Evolutionary conservation across 2,329 filamentous ascomycete species (phyloP).

Genomic region (Diaporthe citriasiana): DNA sequence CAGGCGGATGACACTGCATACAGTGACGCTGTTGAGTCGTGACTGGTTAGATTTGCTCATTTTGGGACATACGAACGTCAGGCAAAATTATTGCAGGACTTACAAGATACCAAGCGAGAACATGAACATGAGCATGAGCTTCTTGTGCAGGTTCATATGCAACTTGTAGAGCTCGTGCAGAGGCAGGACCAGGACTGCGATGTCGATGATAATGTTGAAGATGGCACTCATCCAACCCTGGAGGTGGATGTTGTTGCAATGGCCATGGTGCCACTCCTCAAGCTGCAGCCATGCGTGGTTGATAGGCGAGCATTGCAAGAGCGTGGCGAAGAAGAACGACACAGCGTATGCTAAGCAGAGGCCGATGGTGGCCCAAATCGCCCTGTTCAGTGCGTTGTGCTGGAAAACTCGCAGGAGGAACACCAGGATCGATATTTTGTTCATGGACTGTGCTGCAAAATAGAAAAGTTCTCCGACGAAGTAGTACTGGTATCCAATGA

Average conservation of each 20-base stretch:
- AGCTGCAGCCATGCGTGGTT: constrained; percentile 22
- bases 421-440: constrained; percentile 17
- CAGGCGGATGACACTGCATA: constrained; percentile 13
- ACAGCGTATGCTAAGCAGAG: not conserved
- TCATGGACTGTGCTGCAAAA: constrained; percentile 12
- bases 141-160: constrained; percentile 23
- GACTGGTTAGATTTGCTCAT: not conserved
- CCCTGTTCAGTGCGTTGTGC: not conserved
- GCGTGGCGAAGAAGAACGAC: constrained; percentile 17
- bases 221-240: constrained; percentile 42
- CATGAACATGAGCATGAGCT: constrained; percentile 17
- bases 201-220: constrained; percentile 53
- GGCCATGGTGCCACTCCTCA: constrained; percentile 20
- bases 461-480: constrained; percentile 25
- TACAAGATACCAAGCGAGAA: constrained; percentile 25
- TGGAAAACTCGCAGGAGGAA: constrained; percentile 24
- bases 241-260: constrained; percentile 25
- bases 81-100: not conserved
- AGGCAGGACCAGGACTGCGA: constrained; percentile 52
- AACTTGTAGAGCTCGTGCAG: constrained; percentile 44
- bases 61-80: not conserved
- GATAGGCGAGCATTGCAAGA: constrained; percentile 20
- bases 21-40: not conserved
- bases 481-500: constrained; percentile 3
- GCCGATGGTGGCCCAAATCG: not conserved